These are phyloP conservation scores for Coffea humblotiana DNA, from an alignment of 305 asterid genomes.

Conservation along the genomic window DNA sequence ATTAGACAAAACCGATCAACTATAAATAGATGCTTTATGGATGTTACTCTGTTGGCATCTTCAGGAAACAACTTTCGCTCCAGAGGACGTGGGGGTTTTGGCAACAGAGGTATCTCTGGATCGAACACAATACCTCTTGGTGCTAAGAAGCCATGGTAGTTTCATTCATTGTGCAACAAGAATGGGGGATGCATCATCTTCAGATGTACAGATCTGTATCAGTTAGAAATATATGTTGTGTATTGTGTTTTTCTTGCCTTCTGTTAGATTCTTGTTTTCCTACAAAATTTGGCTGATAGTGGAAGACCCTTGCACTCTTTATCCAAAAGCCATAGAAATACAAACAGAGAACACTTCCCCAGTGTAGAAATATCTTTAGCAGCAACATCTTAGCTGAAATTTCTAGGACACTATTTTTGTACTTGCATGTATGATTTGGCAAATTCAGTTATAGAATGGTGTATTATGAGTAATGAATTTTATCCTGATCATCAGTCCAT, in stretches of 20 bases:
- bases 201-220: background rate
- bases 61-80: conserved; percentile 67
- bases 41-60: conserved; percentile 30
- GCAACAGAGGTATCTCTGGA: conserved; percentile 59
- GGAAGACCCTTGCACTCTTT: too few relatives aligned
- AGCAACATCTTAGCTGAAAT: background rate
- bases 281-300: background rate
- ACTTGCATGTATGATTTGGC: background rate
- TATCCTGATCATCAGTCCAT: background rate
- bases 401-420: background rate
- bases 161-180: background rate
- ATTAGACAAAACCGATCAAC: background rate
- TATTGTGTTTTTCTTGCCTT: background rate
- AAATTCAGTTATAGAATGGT: background rate
- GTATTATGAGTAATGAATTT: background rate
- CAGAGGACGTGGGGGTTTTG: conserved; percentile 78
- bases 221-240: background rate
- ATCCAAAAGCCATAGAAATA: background rate
- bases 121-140: conserved; percentile 60
- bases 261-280: background rate
- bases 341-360: background rate
- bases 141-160: conserved; percentile 63
- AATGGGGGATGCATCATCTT: background rate
- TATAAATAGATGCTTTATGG: background rate
- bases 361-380: background rate